Evolutionary conservation across 768 basidiomycete genomes (phyloP).

Genomic region (Tephrocybe sp.): DNA sequence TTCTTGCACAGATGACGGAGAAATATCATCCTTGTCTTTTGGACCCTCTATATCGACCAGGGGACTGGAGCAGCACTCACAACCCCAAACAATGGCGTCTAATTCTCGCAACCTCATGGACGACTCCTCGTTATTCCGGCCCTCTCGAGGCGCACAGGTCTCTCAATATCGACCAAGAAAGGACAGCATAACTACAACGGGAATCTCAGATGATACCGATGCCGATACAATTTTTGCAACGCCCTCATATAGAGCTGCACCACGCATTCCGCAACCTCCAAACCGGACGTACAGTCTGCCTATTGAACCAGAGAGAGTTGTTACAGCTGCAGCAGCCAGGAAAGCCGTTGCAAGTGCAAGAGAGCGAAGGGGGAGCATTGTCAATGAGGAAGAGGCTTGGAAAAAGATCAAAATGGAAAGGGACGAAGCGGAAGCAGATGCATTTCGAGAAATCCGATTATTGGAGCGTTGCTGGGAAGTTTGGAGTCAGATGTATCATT

Average conservation of each 20-base stretch:
- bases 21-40: constrained; percentile 1
- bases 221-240: constrained; percentile 32
- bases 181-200: too few relatives aligned
- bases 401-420: constrained; percentile 68
- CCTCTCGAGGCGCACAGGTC: too few relatives aligned
- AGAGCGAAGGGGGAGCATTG: constrained; percentile 44
- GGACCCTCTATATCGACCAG: not conserved
- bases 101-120: constrained; percentile 4
- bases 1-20: constrained; percentile 11
- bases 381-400: constrained; percentile 77
- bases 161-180: too few relatives aligned
- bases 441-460: constrained; percentile 59
- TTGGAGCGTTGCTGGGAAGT: constrained; percentile 71
- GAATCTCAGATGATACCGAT: constrained; percentile 31
- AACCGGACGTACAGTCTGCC: constrained; percentile 15
- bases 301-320: constrained; percentile 13
- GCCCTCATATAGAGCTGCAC: constrained; percentile 41
- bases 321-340: constrained; percentile 23
- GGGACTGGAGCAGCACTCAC: not conserved
- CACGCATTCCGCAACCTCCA: constrained; percentile 21
- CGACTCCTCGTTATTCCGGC: not conserved
- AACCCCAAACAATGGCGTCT: constrained; percentile 5
- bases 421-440: constrained; percentile 70
- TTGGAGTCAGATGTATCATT: constrained; percentile 69
- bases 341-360: constrained; percentile 27